A percentile compares a stretch with the other conserved stretches of the same genome.
These are phyloP conservation scores for Penicillium canariense DNA, from an alignment of 495 filamentous ascomycete species.

Conservation along the genomic window DNA sequence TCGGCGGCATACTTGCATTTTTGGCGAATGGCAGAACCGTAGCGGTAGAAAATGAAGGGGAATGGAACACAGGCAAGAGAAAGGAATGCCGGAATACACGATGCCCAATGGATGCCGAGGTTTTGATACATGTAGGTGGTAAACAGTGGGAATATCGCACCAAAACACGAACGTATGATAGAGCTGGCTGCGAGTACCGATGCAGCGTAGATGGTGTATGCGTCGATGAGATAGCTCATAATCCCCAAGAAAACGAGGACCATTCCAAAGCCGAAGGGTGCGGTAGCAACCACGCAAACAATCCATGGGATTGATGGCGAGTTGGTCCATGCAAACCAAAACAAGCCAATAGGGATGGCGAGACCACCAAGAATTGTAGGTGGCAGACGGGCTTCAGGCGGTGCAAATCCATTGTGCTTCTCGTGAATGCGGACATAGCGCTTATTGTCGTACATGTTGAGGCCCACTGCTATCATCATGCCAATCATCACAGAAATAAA, in stretches of 20 bases:
- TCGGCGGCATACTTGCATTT: conserved; percentile 67
- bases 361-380: conserved; percentile 32
- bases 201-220: conserved; percentile 70
- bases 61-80: conserved; percentile 64
- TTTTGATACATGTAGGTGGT: conserved; percentile 64
- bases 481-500: conserved; percentile 74
- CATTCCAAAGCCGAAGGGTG: conserved; percentile 67
- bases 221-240: conserved; percentile 69
- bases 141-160: conserved; percentile 71
- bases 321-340: conserved; percentile 63
- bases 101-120: conserved; percentile 72
- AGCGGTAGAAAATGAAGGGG: conserved; percentile 67
- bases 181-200: conserved; percentile 68
- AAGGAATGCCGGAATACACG: conserved; percentile 67
- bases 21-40: conserved; percentile 57
- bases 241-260: conserved; percentile 63
- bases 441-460: conserved; percentile 36
- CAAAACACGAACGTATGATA: conserved; percentile 60
- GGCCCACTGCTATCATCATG: conserved; percentile 57
- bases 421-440: conserved; percentile 30
- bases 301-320: conserved; percentile 60
- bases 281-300: conserved; percentile 54
- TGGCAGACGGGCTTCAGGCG: conserved; percentile 38
- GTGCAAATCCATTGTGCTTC: conserved; percentile 26
- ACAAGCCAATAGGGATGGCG: conserved; percentile 42